phyloP scores from a whole-genome alignment of 257 asterid genomes.

The Eucommia ulmoides region DNA sequence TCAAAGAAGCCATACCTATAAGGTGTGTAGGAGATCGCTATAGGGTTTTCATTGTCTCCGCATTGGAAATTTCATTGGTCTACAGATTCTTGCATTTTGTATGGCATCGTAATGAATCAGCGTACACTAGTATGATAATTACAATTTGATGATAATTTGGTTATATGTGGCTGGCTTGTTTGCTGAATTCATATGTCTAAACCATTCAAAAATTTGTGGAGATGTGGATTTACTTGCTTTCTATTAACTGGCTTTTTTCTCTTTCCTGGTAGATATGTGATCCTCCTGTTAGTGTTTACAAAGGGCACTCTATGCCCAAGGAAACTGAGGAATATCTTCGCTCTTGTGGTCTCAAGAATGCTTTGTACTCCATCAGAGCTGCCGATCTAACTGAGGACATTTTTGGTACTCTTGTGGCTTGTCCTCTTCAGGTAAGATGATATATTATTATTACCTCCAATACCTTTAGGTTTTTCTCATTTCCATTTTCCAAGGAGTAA shows the following conservation, averaged over 20 bases:
- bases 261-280: slow-evolving; percentile 52
- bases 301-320: slow-evolving; percentile 75
- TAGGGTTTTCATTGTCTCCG: too few species aligned
- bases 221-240: too few species aligned
- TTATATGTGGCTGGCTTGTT: neutral
- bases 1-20: too few species aligned
- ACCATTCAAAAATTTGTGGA: too few species aligned
- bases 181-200: neutral
- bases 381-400: slow-evolving; percentile 65
- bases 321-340: slow-evolving; percentile 78
- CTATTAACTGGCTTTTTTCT: neutral
- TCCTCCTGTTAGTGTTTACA: slow-evolving; percentile 88
- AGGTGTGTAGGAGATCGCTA: too few species aligned
- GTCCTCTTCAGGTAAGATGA: slow-evolving; percentile 60
- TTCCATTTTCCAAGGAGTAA: neutral
- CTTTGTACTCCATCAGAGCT: slow-evolving; percentile 75
- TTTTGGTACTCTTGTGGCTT: slow-evolving; percentile 64
- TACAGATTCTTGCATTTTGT: neutral
- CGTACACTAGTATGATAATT: neutral
- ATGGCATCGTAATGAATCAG: neutral
- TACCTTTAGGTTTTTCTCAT: neutral
- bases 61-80: too few species aligned
- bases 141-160: neutral
- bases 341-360: slow-evolving; percentile 78
- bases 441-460: neutral